Base-by-base conservation (phyloP, 495 filamentous ascomycete species). In the Tuber microsphaerosporum region DNA sequence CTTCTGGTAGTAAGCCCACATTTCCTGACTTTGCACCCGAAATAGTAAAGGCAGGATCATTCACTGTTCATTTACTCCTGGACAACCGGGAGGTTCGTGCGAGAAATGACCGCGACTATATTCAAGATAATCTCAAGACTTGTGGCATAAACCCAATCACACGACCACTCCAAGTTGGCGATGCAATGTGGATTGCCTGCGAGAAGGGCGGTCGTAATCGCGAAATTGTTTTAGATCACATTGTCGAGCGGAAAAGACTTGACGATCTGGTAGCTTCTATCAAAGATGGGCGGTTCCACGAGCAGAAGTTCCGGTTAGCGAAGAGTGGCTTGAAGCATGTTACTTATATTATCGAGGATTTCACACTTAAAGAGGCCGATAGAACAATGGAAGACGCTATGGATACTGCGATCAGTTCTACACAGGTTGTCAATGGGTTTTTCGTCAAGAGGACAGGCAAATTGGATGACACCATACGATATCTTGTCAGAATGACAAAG, bases 251-350 rank as follows among this genome's bases (percentile, higher is more conserved):
- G 71, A 96, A 96, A 80, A 87, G 93, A 3, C 87, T 94, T 0
- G 93, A 96, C 78, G 93, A 96, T 83, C 86, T 96, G 6, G 86
- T 95, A 12, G 85, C 87, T 41, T 93, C 91, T 69, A 92, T 95
- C 82, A 94, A 91, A 82, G 93, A 95, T 72, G 92, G 92, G 0
- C 89, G 93, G 0, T 95, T 94, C 80, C 90, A 90, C 78, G 93
- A 96, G 79, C 93, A 96, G 77, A 95, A 96, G 79, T 94, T 93
- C 78, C 90, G 93, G 2, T 87, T 94, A 4, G 86, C 87, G 51
- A 89, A 89, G 73, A 90, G 89, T 0, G 92, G 92, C 1, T 85
- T 94, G 43, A 89, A 88, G 74, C 91, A 94, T 73, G 89, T 95
- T 42, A 86, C 92, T 69, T 96, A 95, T 79, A 84, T 96, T n/a